Evolutionary conservation across 1,284 basidiomycete species (phyloP), one percentile per base, ranked within the genome.

Genomic region (Trichosporon coremiiforme): DNA sequence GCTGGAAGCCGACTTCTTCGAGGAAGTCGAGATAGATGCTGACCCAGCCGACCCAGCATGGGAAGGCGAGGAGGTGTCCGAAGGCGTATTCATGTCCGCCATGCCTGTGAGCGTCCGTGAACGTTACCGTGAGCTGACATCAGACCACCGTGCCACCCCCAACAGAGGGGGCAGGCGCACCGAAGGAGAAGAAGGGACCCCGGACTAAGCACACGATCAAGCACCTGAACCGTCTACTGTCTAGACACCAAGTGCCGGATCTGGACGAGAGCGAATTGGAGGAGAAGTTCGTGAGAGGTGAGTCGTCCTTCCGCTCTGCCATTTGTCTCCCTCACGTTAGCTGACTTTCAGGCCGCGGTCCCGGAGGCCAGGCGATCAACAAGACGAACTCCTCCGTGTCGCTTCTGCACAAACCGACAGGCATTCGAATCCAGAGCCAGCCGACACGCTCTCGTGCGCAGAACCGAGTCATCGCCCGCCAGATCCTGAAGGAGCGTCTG

Each of bases 281-380:
- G 29, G 83, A 84, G 75, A 75, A 75, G 65, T 84, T 84, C 71
- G 81, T 83, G 20, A 73, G 79, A 68, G 83, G 83, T 83, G 63
- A 41, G 77, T 75, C 6, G 4, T 45, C 41, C 17, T n/a, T 45
- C 41, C 33, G 9, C n/a, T 8, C 17, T n/a, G 10, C 15, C 41
- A 45, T 4, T 6, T 22, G 9, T n/a, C 4, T 33, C 10, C 2
- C 20, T 31, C 67, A 31, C 33, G 33, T 8, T 35, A 22, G 60
- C 70, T 68, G 38, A 63, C 15, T 17, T 15, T 1, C 64, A 83
- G 83, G 84, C 2, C 77, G 80, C 8, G 85, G 85, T 2, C 85
- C 85, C 0, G 85, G 85, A 12, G 84, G 85, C 0, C 85, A 85
- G 75, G 81, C 82, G 1, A 84, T 85, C 68, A 85, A 85, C 76